Evolutionary conservation across 148 eudicot species (phyloP).

Genomic region (Chenopodium suecicum): DNA sequence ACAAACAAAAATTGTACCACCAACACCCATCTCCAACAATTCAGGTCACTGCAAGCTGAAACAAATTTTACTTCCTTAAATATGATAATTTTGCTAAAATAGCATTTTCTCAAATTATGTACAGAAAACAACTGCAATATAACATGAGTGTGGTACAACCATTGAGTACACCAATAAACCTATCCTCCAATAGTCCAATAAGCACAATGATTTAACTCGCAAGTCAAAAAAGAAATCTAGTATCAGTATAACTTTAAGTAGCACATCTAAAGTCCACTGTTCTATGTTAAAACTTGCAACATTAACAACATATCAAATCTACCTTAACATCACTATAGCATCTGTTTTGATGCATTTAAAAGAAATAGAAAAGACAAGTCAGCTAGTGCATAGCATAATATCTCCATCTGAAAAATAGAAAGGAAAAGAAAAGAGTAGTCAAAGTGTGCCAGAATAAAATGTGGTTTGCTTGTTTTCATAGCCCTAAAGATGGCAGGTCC

Average conservation of each 20-base stretch:
- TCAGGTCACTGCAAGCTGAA: background rate
- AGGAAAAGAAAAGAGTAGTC: background rate
- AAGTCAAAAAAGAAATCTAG: background rate
- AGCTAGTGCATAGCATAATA: background rate
- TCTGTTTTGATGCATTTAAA: background rate
- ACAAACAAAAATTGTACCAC: background rate
- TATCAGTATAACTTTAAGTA: background rate
- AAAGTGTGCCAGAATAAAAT: background rate
- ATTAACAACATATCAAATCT: background rate
- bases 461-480: background rate
- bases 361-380: background rate
- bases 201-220: background rate
- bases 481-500: background rate
- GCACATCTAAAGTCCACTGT: background rate
- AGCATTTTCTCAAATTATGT: background rate
- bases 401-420: background rate
- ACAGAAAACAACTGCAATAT: background rate
- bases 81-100: background rate
- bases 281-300: background rate
- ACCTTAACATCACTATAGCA: background rate
- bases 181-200: background rate
- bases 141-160: background rate
- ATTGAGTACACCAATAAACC: background rate
- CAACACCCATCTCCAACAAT: background rate
- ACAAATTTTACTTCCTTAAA: background rate